phyloP scores from a whole-genome alignment of 2,329 filamentous ascomycete genomes.

The Fusarium nanum region DNA sequence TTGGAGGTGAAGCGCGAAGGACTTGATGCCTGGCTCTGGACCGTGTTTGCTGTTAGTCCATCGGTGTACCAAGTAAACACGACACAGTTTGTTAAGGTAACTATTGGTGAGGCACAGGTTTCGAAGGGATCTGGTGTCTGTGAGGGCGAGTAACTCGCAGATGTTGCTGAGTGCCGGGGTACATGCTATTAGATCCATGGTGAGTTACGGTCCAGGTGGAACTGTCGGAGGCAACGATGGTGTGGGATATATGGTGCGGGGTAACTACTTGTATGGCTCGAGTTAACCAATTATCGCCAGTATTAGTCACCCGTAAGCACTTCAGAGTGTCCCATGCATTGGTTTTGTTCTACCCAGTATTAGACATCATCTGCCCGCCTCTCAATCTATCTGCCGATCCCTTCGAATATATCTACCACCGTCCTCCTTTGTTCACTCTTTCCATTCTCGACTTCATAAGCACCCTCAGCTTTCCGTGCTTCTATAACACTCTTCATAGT shows the following conservation, averaged over 20 bases:
- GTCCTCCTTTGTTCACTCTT: not conserved
- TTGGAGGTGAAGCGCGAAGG: not conserved
- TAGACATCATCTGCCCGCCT: not conserved
- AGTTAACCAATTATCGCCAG: not conserved
- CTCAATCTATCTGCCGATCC: not conserved
- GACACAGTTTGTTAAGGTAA: not conserved
- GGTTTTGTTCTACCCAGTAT: not conserved
- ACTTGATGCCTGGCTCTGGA: not conserved
- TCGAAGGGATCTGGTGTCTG: accelerated
- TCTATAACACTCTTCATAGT: not conserved
- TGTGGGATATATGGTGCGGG: no score
- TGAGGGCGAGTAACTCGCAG: accelerated
- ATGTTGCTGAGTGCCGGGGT: not conserved
- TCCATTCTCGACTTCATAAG: not conserved
- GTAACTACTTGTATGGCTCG: not conserved
- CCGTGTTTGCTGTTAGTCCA: not conserved
- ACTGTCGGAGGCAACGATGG: no score
- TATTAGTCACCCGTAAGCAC: not conserved
- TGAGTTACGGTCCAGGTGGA: accelerated
- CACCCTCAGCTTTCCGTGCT: not conserved
- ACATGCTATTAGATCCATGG: not conserved
- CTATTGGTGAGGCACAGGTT: not conserved
- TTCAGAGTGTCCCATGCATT: not conserved
- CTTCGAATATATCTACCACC: accelerated
- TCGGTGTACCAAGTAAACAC: not conserved